phyloP scores from a whole-genome alignment of 306 rosid genomes.

The Hylodesmum podocarpum region DNA sequence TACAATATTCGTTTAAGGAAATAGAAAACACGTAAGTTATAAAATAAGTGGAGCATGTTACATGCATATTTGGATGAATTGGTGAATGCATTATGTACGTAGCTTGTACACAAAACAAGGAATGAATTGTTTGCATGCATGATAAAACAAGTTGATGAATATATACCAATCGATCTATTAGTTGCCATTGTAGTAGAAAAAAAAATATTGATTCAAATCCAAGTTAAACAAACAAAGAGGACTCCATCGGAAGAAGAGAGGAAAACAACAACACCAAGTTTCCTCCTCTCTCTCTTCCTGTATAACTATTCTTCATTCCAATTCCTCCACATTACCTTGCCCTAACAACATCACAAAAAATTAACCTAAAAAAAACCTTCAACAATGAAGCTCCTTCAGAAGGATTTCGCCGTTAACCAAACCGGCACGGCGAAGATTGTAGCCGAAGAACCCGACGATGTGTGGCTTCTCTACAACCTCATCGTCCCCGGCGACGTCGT shows the following conservation, averaged over 20 bases:
- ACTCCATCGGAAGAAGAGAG: neutral
- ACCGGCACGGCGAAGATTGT: constrained; percentile 32
- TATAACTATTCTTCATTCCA: neutral
- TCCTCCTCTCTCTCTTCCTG: neutral
- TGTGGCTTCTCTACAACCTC: constrained; percentile 42
- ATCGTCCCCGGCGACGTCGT: constrained; percentile 39
- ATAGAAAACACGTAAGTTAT: neutral
- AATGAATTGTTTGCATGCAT: neutral
- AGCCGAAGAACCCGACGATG: constrained; percentile 40
- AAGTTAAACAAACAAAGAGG: neutral
- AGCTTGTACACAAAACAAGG: constrained; percentile 17
- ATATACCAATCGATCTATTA: neutral
- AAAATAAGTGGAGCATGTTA: neutral
- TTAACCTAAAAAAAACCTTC: neutral
- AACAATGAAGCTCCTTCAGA: constrained; percentile 35
- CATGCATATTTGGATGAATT: neutral
- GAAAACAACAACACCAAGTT: neutral
- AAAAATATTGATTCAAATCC: neutral
- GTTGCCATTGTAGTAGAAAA: too few species aligned
- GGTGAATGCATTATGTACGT: neutral
- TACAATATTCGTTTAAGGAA: too few species aligned
- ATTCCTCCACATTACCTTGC: neutral
- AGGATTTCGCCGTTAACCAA: constrained; percentile 28
- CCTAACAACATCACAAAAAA: neutral
- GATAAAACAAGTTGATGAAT: neutral